Evolutionary conservation across 2,329 filamentous ascomycete species (phyloP), one percentile per base, ranked within the genome.

Genomic region (Curvularia hawaiiensis): DNA sequence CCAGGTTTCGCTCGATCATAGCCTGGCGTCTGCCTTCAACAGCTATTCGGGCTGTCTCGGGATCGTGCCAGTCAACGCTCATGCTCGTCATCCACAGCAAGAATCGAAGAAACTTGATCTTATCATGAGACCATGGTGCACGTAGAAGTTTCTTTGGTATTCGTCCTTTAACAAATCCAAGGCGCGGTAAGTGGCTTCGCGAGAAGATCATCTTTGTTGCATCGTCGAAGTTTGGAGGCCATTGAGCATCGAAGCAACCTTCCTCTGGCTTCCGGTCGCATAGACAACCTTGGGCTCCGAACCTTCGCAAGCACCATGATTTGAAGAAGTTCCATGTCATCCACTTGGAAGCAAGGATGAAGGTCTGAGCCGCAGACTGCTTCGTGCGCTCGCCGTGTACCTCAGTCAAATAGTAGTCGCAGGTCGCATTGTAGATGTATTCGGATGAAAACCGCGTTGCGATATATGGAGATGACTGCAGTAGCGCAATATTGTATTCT

Each of bases 401-500:
- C 4, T 50, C 43, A 3, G 54, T 67, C 16, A 75, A 58, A 31
- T 69, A 67, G 33, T 69, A 45, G n/a, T 63, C 59, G 60, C 72
- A 74, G 3, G 64, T 53, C 3, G 57, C 54, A 20, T 65, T 38
- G 52, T 73, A 74, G 26, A 68, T 52, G 53, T 67, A 67, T 1
- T 63, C 50, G 30, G 60, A 61, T 3, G 73, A 72, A 14, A 76
- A 66, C 33, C 64, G 66, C 3, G 61, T 50, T n/a, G 74, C 75
- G 10, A 85, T 64, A 11, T 69, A 59, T 0, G 69, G 71, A 0
- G 82, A 84, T 5, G 41, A 67, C 61, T 7, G 70, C 67, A 41
- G 76, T 76, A 54, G 65, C 38, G 80, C 78, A 31, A 80, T 61
- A 59, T 83, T 82, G 24, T 79, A 64, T 8, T 40, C 66, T 6